Percentiles rank a stretch among this genome's conserved stretches.
These are phyloP conservation scores for Gryganskiella cystojenkinii DNA, from an alignment of 192 early-diverging fungal species.

Conservation along the genomic window DNA sequence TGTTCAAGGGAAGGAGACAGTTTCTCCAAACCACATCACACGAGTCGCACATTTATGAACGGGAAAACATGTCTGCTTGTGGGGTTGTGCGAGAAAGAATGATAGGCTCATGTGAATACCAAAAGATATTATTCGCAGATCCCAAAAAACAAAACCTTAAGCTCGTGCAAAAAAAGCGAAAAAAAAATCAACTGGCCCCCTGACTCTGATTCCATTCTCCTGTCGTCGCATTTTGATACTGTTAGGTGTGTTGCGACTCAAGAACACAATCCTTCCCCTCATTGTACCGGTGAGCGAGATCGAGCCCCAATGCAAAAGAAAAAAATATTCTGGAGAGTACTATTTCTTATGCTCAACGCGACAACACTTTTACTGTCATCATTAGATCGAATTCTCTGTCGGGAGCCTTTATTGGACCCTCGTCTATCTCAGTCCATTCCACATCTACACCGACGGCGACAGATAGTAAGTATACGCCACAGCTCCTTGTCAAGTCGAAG, in stretches of 20 bases:
- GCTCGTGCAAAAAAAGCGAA: too few relatives aligned
- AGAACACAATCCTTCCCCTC: constrained; percentile 27
- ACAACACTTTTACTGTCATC: not conserved
- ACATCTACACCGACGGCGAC: constrained; percentile 37
- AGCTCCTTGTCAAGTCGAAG: not conserved
- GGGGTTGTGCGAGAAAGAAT: not conserved
- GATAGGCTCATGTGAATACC: not conserved
- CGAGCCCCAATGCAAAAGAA: not conserved
- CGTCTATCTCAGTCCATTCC: constrained; percentile 3
- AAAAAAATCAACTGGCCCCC: too few relatives aligned
- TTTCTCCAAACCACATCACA: too few relatives aligned
- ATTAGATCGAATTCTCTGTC: constrained; percentile 19
- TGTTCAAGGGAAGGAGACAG: too few relatives aligned
- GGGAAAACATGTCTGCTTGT: not conserved
- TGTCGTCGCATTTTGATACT: too few relatives aligned
- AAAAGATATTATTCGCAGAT: not conserved
- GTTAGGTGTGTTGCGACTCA: constrained; percentile 9
- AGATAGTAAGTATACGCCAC: constrained; percentile 23
- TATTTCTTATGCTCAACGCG: too few relatives aligned
- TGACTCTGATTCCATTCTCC: too few relatives aligned
- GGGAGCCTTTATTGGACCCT: constrained; percentile 28
- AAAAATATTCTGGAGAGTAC: not conserved
- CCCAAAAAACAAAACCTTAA: too few relatives aligned
- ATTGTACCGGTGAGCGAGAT: constrained; percentile 14
- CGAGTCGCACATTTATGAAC: not conserved